Evolutionary conservation across 257 asterid species (phyloP).

Genomic region (Scutellaria barbata): DNA sequence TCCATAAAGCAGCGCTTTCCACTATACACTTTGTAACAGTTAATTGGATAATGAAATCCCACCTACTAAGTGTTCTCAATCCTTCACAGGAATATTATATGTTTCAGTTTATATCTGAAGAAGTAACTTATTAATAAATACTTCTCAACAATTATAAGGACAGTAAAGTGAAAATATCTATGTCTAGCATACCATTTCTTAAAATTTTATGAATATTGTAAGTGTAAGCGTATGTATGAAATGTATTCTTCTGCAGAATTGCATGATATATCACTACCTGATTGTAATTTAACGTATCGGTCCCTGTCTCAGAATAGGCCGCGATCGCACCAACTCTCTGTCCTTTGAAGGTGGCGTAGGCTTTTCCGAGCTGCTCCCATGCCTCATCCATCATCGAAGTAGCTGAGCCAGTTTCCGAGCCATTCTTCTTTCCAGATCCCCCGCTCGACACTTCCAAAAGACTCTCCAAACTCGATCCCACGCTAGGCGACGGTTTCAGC

Average conservation of each 20-base stretch:
- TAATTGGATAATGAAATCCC: neutral
- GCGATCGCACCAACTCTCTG: constrained; percentile 54
- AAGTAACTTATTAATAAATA: neutral
- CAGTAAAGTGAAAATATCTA: neutral
- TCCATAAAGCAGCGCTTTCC: neutral
- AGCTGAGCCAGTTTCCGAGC: constrained; percentile 38
- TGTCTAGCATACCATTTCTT: neutral
- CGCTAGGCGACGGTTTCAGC: constrained; percentile 50
- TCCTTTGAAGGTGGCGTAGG: constrained; percentile 48
- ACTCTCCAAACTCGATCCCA: constrained; percentile 36
- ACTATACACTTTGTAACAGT: neutral
- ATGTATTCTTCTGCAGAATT: neutral
- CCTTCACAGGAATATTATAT: neutral
- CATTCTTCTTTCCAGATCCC: constrained; percentile 27
- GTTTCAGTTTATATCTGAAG: neutral
- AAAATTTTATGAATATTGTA: neutral
- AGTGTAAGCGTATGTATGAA: neutral
- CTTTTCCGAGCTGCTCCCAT: constrained; percentile 46
- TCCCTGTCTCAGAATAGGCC: constrained; percentile 41
- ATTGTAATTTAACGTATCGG: constrained; percentile 61
- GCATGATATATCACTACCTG: constrained; percentile 43
- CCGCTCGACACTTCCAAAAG: constrained; percentile 34
- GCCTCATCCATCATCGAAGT: constrained; percentile 60
- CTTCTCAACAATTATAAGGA: neutral
- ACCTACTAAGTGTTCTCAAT: neutral